A percentile compares a stretch with the other conserved stretches of the same genome.
Evolutionary conservation across 2,329 filamentous ascomycete genomes (phyloP).

Genomic region (Orbilia oligospora): DNA sequence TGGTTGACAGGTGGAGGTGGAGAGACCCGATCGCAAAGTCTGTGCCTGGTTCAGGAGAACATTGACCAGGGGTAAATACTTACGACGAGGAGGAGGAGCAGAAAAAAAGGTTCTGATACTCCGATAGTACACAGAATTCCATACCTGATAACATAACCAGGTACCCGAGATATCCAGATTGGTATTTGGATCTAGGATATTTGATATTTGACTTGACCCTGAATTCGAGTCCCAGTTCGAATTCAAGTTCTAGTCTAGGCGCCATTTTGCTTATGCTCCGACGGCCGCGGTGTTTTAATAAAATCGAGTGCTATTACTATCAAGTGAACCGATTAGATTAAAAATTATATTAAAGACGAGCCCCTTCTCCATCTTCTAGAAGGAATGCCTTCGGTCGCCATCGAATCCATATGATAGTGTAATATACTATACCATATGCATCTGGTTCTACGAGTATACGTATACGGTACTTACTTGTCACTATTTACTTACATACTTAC

Average conservation of each 20-base stretch:
- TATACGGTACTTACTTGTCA: no score
- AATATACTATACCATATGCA: no score
- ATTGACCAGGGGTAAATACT: background rate
- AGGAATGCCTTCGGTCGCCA: background rate
- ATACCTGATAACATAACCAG: slow-evolving; percentile 1
- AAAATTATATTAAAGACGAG: slow-evolving; percentile 17
- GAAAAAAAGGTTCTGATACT: background rate
- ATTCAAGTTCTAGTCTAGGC: background rate
- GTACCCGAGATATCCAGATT: background rate
- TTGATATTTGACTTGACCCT: background rate
- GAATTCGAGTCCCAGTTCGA: background rate
- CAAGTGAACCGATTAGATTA: background rate
- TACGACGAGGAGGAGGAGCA: no score
- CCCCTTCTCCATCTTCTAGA: slow-evolving; percentile 30
- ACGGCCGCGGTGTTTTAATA: slow-evolving; percentile 43
- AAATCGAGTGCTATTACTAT: background rate
- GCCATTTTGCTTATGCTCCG: slow-evolving; percentile 29
- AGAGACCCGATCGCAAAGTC: slow-evolving; percentile 5
- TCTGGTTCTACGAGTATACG: no score
- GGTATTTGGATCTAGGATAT: background rate
- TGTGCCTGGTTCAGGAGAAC: slow-evolving; percentile 42
- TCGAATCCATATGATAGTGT: no score
- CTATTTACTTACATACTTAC: background rate
- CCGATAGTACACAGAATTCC: background rate
- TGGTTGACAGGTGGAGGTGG: slow-evolving; percentile 1